Base-by-base conservation (phyloP, 2,329 filamentous ascomycete species). In the Cladosporium colombiae region DNA sequence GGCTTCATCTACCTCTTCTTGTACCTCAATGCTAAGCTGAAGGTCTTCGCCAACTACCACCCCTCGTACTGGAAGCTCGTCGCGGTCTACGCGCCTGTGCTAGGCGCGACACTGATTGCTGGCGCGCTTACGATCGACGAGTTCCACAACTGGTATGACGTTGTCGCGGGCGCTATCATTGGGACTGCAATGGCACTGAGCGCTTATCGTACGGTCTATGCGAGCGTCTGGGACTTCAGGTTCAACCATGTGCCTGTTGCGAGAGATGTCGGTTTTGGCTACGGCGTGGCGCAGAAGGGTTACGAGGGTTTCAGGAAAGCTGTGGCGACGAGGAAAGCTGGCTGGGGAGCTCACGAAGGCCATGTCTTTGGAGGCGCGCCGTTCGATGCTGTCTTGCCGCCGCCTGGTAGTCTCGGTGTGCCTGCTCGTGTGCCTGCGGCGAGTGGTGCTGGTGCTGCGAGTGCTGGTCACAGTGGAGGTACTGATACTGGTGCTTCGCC, bases 1-100 rank as follows among this genome's bases (percentile, higher is more conserved):
- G 89, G 89, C 5, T 89, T 91, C 70, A 83, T 91, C 25, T 92
- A 86, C 74, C 79, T 92, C 2, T 89, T 84, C 70, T 81, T 92
- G 1, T 93, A 92, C 79, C 84, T 93, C 53, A 92, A 92, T 76
- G 90, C 88, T 57, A 92, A 92, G 80, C 83, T 93, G 70, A 92
- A 92, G 82, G 85, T 91, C 65, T 91, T 88, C 71, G 80, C 85
- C 68, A 89, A 91, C 80, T 89, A 90, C 74, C 89, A 91, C 73
- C 86, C 90, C 0, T 82, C 87, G 14, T 87, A 91, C 83, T 92
- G 89, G 90, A 92, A 92, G 78, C 78, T 91, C 14, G 80, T 89
- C 35, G 84, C 82, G 18, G 80, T 87, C 27, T 90, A 89, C 71
- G 83, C 86, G 0, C 90, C 90, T 0, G 78, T 92, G 2, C 84